Base-by-base conservation (phyloP, 306 rosid genomes). In the Prunus fruticosa region DNA sequence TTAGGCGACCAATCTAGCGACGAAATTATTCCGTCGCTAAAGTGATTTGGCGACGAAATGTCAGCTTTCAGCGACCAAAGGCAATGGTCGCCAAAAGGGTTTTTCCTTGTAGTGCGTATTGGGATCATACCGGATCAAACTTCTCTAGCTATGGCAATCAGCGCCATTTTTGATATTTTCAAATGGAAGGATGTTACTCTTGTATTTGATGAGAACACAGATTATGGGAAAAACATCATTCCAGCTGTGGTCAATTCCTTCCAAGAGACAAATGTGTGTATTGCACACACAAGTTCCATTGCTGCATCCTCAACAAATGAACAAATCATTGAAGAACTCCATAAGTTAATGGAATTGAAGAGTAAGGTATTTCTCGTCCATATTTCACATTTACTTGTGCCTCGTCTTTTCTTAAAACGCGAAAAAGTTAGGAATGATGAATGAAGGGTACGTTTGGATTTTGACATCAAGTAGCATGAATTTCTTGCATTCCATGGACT, bases 361-460 rank as follows among this genome's bases (percentile, higher is more conserved):
- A 28, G 65, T 3, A 20, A 45, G 11, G 20, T 63, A 4, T 47
- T 78, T 19, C 16, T 70, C 6, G 71, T 70, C 38, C 82, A 78
- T 49, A 51, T 71, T 9, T 71, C 61, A 19, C 62, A 56, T 56
- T 20, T 19, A 2, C 53, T 18, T 20, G 18, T 22, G 4, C 50
- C 75, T 71, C 46, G 45, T 23, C 16, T 50, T 2, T 71, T 71
- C 46, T 51, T 52, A 52, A 51, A n/a, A 28, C 1, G 75, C 75
- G 2, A 53, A 52, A 52, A 70, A 25, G 8, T 62, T 30, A 62
- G 67, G 34, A 69, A 22, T 69, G 58, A 50, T 69, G 74, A 51
- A 13, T 27, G 22, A 74, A 47, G 78, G 78, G 41, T 34, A 62
- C 49, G 70, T 22, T 25, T 74, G 71, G 71, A n/a, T 74, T 63